Conservation (phyloP, 2,329 filamentous ascomycete genomes). For the Akanthomyces muscarius region DNA sequence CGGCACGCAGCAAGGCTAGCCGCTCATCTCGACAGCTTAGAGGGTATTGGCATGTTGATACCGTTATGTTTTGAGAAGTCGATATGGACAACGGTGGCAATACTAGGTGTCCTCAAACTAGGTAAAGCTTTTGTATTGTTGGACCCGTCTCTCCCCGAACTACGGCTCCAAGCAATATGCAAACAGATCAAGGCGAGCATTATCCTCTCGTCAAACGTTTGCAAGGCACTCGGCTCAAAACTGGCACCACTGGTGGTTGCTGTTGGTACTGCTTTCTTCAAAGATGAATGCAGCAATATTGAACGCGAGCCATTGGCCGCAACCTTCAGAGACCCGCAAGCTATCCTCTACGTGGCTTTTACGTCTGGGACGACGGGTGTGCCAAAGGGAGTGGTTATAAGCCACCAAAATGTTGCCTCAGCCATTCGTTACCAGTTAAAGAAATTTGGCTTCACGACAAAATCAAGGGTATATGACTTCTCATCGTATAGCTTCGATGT, state of each 20-base stretch:
- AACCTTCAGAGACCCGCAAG: neutral
- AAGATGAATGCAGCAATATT: neutral
- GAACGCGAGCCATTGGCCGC: too few species aligned
- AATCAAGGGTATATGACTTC: constrained; percentile 18
- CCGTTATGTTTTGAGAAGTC: constrained; percentile 28
- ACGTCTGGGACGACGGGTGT: constrained; percentile 27
- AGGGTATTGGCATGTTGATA: neutral
- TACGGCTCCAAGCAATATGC: constrained; percentile 15
- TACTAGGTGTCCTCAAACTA: constrained; percentile 29
- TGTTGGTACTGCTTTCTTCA: neutral
- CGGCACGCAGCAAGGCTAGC: constrained; percentile 10
- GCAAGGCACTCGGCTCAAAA: neutral
- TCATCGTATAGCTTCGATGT: constrained; percentile 19
- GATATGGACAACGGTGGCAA: constrained; percentile 24
- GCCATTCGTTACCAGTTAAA: constrained; percentile 15
- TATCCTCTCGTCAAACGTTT: neutral
- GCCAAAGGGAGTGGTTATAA: constrained; percentile 23
- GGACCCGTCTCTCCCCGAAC: constrained; percentile 22
- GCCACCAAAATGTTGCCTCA: neutral
- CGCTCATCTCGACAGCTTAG: neutral
- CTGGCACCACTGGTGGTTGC: neutral
- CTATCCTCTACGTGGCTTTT: constrained; percentile 24
- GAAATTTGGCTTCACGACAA: constrained; percentile 7
- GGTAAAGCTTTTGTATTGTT: constrained; percentile 31
- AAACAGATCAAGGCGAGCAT: constrained; percentile 6